These are phyloP conservation scores for Cantharellus anzutake DNA, from an alignment of 768 basidiomycete genomes.

Conservation along the genomic window DNA sequence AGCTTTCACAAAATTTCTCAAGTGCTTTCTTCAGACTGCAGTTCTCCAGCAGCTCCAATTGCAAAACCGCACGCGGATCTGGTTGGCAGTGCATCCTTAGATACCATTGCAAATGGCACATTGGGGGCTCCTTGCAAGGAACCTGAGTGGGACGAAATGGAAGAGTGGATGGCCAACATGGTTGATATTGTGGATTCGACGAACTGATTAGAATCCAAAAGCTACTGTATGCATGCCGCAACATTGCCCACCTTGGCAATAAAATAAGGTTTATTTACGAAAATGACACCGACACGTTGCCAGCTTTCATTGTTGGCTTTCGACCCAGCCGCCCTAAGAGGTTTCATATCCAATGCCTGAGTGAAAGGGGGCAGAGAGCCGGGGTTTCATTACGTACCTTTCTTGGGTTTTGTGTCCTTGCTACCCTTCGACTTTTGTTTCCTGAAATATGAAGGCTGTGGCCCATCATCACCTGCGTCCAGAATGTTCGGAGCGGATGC, in stretches of 20 bases:
- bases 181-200: background rate
- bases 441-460: constrained; percentile 17
- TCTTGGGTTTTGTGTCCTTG: too few species aligned
- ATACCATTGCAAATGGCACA: background rate
- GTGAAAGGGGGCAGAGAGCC: too few species aligned
- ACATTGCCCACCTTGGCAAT: too few species aligned
- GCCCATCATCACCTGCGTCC: constrained; percentile 44
- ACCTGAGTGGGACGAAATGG: background rate
- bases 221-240: too few species aligned
- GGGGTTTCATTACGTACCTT: too few species aligned
- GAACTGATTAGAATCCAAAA: too few species aligned
- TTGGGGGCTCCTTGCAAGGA: background rate
- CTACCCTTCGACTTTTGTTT: constrained; percentile 16
- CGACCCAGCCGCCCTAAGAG: too few species aligned
- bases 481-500: constrained; percentile 47
- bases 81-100: background rate
- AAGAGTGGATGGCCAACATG: background rate
- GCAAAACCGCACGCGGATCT: background rate
- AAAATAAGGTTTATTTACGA: too few species aligned
- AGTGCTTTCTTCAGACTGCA: background rate
- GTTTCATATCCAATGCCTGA: too few species aligned
- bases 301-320: too few species aligned
- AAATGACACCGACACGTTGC: too few species aligned
- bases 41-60: background rate
- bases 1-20: background rate